phyloP scores from a whole-genome alignment of 495 filamentous ascomycete species.

The Aspergillus heteromorphus region DNA sequence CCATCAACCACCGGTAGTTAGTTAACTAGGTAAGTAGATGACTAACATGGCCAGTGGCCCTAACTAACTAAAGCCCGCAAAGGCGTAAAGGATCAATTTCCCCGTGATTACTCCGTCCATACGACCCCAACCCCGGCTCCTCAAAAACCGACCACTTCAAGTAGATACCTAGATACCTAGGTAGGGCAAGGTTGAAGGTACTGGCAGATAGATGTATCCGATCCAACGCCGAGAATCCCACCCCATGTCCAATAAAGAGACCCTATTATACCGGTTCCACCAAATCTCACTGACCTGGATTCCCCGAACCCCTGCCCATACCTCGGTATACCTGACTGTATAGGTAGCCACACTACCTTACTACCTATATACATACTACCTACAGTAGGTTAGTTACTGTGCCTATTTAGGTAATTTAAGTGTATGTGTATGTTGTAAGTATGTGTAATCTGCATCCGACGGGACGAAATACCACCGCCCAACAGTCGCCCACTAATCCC shows the following conservation, averaged over 20 bases:
- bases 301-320: background rate
- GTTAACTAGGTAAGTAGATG: no score
- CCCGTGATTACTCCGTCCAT: constrained; percentile 1
- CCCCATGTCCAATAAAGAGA: background rate
- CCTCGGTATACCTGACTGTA: no score
- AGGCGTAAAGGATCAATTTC: background rate
- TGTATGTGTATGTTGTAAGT: no score
- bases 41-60: no score
- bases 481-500: background rate
- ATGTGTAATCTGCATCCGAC: background rate
- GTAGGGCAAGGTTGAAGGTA: no score
- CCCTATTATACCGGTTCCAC: background rate
- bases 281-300: background rate
- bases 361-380: background rate
- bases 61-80: no score
- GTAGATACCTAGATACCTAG: no score
- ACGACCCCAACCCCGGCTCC: background rate
- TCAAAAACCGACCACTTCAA: background rate
- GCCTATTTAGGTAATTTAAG: no score
- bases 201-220: no score
- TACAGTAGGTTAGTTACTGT: background rate
- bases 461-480: background rate
- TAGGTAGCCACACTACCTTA: background rate
- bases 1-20: background rate
- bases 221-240: background rate